These are phyloP conservation scores for Artemisia annua DNA, from an alignment of 129 eudicot species.

Conservation along the genomic window DNA sequence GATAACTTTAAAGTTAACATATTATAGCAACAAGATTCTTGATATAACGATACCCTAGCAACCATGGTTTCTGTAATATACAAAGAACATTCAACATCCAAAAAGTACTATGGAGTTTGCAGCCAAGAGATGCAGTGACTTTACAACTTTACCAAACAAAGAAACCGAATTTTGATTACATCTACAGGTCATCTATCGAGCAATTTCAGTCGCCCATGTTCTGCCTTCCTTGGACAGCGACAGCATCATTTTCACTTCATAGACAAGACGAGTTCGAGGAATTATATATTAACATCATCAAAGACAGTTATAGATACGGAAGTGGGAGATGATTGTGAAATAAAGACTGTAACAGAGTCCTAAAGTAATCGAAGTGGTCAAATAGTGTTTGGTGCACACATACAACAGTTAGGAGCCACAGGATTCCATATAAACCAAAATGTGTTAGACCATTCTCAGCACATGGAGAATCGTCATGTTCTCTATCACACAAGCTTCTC, in stretches of 20 bases:
- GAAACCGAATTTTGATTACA: background rate
- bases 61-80: background rate
- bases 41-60: no score
- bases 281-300: background rate
- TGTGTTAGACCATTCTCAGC: background rate
- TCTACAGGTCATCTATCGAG: background rate
- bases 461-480: background rate
- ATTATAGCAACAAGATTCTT: no score
- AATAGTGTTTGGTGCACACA: background rate
- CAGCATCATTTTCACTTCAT: background rate
- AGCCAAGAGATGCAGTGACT: background rate
- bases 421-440: background rate
- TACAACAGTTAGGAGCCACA: background rate
- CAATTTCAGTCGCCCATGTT: background rate
- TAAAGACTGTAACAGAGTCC: background rate
- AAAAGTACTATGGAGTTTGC: background rate
- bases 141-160: background rate
- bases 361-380: background rate
- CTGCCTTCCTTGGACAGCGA: background rate
- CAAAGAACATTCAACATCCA: background rate
- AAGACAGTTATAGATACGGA: no score
- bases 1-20: no score
- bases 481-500: background rate
- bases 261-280: background rate
- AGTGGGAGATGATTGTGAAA: no score